These are phyloP conservation scores for Microdochium trichocladiopsis DNA, from an alignment of 2,329 filamentous ascomycete species.

Conservation along the genomic window DNA sequence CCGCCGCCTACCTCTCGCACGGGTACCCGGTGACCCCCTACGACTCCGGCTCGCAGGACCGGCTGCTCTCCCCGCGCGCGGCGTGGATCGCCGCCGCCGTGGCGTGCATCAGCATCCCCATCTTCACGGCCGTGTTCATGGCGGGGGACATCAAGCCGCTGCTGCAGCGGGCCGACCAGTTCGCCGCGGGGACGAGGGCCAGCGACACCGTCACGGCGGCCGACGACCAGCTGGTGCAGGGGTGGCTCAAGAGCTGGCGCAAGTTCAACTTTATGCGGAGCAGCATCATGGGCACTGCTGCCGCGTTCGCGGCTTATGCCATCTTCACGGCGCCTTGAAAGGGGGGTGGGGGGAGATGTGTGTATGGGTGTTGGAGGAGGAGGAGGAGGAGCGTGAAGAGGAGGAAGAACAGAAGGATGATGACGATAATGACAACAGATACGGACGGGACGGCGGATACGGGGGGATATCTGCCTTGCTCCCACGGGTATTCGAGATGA, in stretches of 20 bases:
- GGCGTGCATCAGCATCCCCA: background rate
- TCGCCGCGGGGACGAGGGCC: background rate
- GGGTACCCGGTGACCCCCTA: background rate
- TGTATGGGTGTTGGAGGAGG: too few species aligned
- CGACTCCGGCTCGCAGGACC: background rate
- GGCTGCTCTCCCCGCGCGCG: background rate
- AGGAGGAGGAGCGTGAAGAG: too few species aligned
- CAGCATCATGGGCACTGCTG: background rate
- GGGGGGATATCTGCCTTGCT: too few species aligned
- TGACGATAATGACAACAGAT: too few species aligned
- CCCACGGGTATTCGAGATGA: too few species aligned
- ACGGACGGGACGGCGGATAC: too few species aligned
- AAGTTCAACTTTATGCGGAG: background rate
- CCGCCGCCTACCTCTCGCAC: background rate
- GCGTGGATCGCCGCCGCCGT: background rate
- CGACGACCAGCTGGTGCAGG: background rate
- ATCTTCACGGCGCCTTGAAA: background rate
- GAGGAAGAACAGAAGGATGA: too few species aligned
- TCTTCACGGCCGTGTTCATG: background rate
- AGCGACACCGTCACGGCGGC: background rate
- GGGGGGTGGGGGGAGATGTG: background rate
- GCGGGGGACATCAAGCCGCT: background rate
- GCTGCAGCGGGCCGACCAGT: background rate
- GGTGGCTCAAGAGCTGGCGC: background rate
- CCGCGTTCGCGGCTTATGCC: background rate